Conservation (phyloP, 129 eudicot species). For the Lonicera japonica region DNA sequence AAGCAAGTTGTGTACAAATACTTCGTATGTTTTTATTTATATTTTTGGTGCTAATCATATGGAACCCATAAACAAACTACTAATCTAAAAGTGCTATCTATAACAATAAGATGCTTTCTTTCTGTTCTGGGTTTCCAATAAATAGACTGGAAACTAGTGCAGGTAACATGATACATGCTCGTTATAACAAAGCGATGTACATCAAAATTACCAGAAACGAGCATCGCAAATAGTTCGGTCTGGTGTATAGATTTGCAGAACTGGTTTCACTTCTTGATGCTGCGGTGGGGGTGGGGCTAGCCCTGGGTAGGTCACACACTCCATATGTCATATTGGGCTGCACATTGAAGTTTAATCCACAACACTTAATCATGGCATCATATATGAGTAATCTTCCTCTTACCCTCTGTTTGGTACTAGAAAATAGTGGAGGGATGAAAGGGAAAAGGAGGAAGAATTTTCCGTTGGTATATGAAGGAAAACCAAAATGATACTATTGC, state of each 20-base stretch:
- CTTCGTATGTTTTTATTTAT: too few species aligned
- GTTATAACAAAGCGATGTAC: background rate
- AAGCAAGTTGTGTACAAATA: too few species aligned
- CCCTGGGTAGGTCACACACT: constrained; percentile 40
- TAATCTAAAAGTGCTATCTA: too few species aligned
- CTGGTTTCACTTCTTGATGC: constrained; percentile 12
- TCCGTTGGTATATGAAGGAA: too few species aligned
- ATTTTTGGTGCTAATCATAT: too few species aligned
- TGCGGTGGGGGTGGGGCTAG: constrained; percentile 27
- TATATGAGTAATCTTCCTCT: background rate
- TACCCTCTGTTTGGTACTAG: background rate
- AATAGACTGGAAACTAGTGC: too few species aligned
- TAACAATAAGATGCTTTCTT: too few species aligned
- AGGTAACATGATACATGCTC: background rate
- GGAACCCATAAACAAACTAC: too few species aligned
- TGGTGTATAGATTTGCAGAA: background rate
- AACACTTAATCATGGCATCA: background rate
- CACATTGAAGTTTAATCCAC: constrained; percentile 7
- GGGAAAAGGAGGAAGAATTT: too few species aligned
- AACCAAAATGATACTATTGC: too few species aligned
- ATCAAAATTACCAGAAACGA: background rate
- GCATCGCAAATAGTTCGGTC: background rate
- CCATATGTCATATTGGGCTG: constrained; percentile 75
- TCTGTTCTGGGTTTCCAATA: too few species aligned
- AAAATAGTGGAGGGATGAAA: too few species aligned